phyloP scores from a whole-genome alignment of 345 rosid genomes.

The Dipteronia dyeriana region DNA sequence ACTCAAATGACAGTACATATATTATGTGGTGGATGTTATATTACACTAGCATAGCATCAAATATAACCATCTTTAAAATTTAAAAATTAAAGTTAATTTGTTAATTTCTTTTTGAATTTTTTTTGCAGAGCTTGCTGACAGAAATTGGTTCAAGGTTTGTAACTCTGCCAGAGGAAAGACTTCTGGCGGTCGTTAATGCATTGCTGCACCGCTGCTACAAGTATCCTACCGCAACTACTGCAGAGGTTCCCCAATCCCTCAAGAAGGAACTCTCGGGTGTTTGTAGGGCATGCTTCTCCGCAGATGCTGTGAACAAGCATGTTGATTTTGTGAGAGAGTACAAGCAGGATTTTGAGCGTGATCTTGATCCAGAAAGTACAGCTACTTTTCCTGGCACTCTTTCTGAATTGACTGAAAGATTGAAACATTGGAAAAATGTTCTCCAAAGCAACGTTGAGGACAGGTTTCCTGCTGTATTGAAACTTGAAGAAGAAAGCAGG shows the following conservation, averaged over 20 bases:
- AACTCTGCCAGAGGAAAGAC: slow-evolving; percentile 96
- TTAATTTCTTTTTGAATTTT: neutral
- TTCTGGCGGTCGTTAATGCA: slow-evolving; percentile 96
- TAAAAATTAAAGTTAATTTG: neutral
- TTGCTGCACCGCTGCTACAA: slow-evolving; percentile 97
- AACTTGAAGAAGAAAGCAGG: slow-evolving; percentile 96
- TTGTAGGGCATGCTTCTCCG: slow-evolving; percentile 98
- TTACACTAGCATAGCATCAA: neutral
- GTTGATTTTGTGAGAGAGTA: slow-evolving; percentile 97
- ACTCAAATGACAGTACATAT: neutral
- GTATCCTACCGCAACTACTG: slow-evolving; percentile 96
- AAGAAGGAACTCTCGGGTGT: slow-evolving; percentile 99
- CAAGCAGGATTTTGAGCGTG: slow-evolving; percentile 96
- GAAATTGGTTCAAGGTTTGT: slow-evolving; percentile 98
- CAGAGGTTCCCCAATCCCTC: slow-evolving; percentile 97
- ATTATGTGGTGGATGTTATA: neutral
- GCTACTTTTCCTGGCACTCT: slow-evolving; percentile 91
- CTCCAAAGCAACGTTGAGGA: slow-evolving; percentile 99
- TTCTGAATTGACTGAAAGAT: slow-evolving; percentile 78
- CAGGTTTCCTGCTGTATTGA: slow-evolving; percentile 92
- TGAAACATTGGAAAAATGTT: slow-evolving; percentile 97
- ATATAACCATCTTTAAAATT: neutral
- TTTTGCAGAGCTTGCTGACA: slow-evolving; percentile 78
- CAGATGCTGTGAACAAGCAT: slow-evolving; percentile 96
- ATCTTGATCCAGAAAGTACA: slow-evolving; percentile 96